Base-by-base conservation (phyloP, 2,329 filamentous ascomycete genomes). In the Sporothrix luriei region DNA sequence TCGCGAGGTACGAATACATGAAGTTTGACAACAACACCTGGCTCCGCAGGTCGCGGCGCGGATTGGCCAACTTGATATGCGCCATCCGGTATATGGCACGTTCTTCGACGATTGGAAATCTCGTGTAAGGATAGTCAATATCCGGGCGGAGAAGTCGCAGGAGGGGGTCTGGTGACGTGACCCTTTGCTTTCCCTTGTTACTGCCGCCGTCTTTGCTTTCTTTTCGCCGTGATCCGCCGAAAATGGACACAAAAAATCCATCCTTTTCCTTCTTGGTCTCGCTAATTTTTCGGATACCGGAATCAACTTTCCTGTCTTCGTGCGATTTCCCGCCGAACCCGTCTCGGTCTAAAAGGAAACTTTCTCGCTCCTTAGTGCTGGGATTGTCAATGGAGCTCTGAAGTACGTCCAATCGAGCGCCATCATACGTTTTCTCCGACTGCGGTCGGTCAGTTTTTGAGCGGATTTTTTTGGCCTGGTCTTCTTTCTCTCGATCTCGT, bases 1-100 rank as follows among this genome's bases (percentile, higher is more conserved):
- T 99, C 72, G 95, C 95, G 73, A 99, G 86, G 78, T 99, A 99
- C 70, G 93, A 95, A 82, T 99, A 99, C 95, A 99, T 99, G 80
- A 99, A 99, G 79, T 99, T 99, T 80, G 94, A 97, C 74, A 99
- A 86, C 71, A 99, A 84, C 26, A 99, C 95, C 79, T 99, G 95
- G 71, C 94, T 97, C 77, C 97, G 91, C 66, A 99, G 82, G 52
- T 94, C 91, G 69, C 95, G 90, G 57, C 94, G 90, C 49, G 95
- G 95, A 77, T 99, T 98, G n/a, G 95, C 95, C 72, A 99, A 87
- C 80, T 99, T 99, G 81, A 98, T 96, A 78, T 99, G 95, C 21
- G 95, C 95, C 92, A 99, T 97, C 72, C 95, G 89, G 80, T 99
- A 99, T 71, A 99, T 99, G 24, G 95, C 95, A 71, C 95, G 87